A percentile compares a stretch with the other conserved stretches of the same genome.
Conservation (phyloP, 2,329 filamentous ascomycete species). For the Septoria petroselini region DNA sequence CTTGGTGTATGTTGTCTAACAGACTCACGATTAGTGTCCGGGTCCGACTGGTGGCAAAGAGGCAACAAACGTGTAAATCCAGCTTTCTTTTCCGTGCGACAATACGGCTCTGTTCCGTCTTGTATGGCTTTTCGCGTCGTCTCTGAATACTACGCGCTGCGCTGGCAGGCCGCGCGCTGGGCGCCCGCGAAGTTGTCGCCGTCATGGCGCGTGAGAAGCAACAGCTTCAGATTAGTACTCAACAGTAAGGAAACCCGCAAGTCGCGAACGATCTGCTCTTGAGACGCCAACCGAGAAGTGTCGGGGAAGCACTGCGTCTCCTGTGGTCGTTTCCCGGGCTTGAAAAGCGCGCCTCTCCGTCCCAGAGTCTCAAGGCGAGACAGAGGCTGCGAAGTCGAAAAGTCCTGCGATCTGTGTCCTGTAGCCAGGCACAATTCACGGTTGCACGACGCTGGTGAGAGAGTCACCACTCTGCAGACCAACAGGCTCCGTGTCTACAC, state of each 20-base stretch:
- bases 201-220: slow-evolving; percentile 18
- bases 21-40: slow-evolving; percentile 29
- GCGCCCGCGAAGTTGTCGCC: slow-evolving; percentile 15
- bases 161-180: slow-evolving; percentile 27
- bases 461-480: slow-evolving; percentile 17
- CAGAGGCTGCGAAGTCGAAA: slow-evolving; percentile 1
- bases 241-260: slow-evolving; percentile 16
- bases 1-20: slow-evolving; percentile 54
- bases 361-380: not conserved
- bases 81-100: slow-evolving; percentile 61
- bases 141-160: slow-evolving; percentile 32
- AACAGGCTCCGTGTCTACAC: slow-evolving; percentile 21
- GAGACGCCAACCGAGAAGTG: slow-evolving; percentile 7
- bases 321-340: not conserved
- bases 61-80: slow-evolving; percentile 46
- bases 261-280: not conserved
- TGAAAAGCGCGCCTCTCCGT: not conserved
- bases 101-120: slow-evolving; percentile 57
- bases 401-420: slow-evolving; percentile 5
- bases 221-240: slow-evolving; percentile 22
- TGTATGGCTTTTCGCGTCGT: slow-evolving; percentile 49
- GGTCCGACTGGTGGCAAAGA: slow-evolving; percentile 6
- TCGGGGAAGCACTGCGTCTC: not conserved
- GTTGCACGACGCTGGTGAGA: slow-evolving; percentile 8
- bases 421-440: slow-evolving; percentile 9